These are phyloP conservation scores for Malassezia globosa DNA, from an alignment of 1,284 basidiomycete species.

Conservation along the genomic window DNA sequence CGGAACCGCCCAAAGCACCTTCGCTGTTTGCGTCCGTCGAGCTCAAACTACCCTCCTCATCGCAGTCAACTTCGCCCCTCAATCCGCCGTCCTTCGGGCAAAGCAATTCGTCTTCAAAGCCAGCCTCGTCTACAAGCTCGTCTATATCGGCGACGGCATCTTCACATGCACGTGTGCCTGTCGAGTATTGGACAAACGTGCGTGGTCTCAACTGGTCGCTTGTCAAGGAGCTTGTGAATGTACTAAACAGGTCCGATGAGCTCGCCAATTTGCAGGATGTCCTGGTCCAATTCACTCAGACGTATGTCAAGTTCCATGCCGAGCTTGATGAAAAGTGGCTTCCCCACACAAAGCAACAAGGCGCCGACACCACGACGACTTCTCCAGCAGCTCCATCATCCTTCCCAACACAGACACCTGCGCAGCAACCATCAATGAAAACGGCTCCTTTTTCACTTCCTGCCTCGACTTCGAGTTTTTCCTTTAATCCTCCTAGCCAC, in stretches of 20 bases:
- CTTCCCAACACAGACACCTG: no score
- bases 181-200: conserved; percentile 6
- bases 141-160: not conserved
- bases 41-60: not conserved
- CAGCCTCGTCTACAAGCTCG: not conserved
- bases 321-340: conserved; percentile 1
- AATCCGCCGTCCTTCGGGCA: not conserved
- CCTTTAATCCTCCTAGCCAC: no score
- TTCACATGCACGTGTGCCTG: not conserved
- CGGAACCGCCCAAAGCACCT: not conserved
- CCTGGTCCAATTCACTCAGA: not conserved
- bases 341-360: not conserved
- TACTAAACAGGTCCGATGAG: conserved; percentile 9
- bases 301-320: conserved; percentile 4
- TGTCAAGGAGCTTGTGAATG: not conserved
- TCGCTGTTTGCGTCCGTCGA: not conserved
- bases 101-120: not conserved
- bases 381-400: no score
- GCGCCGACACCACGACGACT: no score
- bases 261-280: not conserved
- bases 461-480: no score
- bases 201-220: conserved; percentile 17
- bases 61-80: not conserved
- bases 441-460: no score
- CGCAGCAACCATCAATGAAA: no score